Evolutionary conservation across 2,329 filamentous ascomycete genomes (phyloP).

Genomic region (Scedosporium dehoogii): DNA sequence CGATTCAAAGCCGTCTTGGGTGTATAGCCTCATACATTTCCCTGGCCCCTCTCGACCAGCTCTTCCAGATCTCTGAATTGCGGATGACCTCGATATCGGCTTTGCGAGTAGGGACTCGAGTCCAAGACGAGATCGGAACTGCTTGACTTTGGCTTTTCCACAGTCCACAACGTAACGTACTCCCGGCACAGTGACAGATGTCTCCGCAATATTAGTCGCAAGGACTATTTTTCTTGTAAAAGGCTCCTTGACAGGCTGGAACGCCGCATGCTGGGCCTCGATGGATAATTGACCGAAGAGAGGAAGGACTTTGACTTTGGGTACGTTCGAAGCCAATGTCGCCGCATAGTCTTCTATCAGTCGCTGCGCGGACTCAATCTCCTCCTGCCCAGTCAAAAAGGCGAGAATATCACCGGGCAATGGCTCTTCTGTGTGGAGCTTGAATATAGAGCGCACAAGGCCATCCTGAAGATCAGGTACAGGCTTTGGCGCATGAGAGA

Average conservation of each 20-base stretch:
- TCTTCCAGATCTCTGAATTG: slow-evolving; percentile 82
- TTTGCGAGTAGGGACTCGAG: slow-evolving; percentile 87
- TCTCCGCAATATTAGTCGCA: slow-evolving; percentile 97
- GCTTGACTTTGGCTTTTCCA: slow-evolving; percentile 89
- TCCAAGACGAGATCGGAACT: slow-evolving; percentile 73
- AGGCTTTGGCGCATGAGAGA: slow-evolving; percentile 62
- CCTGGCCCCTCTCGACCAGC: slow-evolving; percentile 87
- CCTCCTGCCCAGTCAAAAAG: slow-evolving; percentile 87
- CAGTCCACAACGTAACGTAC: slow-evolving; percentile 87
- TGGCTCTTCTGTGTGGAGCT: slow-evolving; percentile 78
- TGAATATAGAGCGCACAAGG: slow-evolving; percentile 71
- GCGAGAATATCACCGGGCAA: slow-evolving; percentile 91
- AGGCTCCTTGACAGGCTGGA: slow-evolving; percentile 60
- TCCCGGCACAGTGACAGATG: slow-evolving; percentile 89
- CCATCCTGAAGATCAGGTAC: slow-evolving; percentile 75
- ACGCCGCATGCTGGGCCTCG: slow-evolving; percentile 76
- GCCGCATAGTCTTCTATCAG: slow-evolving; percentile 71
- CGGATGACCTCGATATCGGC: slow-evolving; percentile 85
- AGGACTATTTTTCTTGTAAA: slow-evolving; percentile 81
- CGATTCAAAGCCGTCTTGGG: slow-evolving; percentile 60
- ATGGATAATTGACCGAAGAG: slow-evolving; percentile 87
- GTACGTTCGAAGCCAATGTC: slow-evolving; percentile 63
- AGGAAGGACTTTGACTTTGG: slow-evolving; percentile 63
- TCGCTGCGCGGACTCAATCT: slow-evolving; percentile 73
- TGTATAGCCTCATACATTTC: slow-evolving; percentile 84